These are phyloP conservation scores for Graphilbum sp. DNA, from an alignment of 2,329 filamentous ascomycete species.

Conservation along the genomic window DNA sequence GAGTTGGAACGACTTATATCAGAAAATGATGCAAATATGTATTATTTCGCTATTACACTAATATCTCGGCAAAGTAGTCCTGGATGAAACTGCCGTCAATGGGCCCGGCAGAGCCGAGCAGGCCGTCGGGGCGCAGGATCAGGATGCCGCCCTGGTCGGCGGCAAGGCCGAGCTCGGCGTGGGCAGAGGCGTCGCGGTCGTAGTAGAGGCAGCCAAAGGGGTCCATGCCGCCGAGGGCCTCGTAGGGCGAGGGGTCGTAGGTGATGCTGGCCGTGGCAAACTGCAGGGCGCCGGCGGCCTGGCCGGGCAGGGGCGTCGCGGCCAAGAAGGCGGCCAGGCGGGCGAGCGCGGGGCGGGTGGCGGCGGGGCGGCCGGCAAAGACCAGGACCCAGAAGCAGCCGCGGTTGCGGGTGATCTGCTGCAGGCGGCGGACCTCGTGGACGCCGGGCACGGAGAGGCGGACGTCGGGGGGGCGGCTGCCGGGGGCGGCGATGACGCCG, in stretches of 20 bases:
- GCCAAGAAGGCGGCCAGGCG: slow-evolving; percentile 7
- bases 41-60: too few species aligned
- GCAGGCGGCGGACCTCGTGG: slow-evolving; percentile 23
- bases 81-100: slow-evolving; percentile 6
- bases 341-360: slow-evolving; percentile 10
- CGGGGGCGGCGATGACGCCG: slow-evolving; percentile 16
- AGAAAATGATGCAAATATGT: too few species aligned
- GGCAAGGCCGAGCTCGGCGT: slow-evolving; percentile 13
- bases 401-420: slow-evolving; percentile 25
- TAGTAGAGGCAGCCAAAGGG: slow-evolving; percentile 37
- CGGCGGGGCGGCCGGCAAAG: slow-evolving; percentile 12
- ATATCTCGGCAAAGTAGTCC: slow-evolving; percentile 8
- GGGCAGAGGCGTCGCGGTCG: slow-evolving; percentile 16
- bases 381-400: slow-evolving; percentile 25
- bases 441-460: slow-evolving; percentile 26
- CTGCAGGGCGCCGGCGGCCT: slow-evolving; percentile 15
- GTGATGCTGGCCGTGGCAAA: slow-evolving; percentile 28
- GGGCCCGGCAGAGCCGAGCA: slow-evolving; percentile 7
- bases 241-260: slow-evolving; percentile 24
- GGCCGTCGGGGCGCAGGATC: slow-evolving; percentile 14
- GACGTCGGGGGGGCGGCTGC: slow-evolving; percentile 29
- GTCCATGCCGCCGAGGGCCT: slow-evolving; percentile 24
- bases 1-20: too few species aligned
- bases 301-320: slow-evolving; percentile 7
- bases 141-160: slow-evolving; percentile 10